A percentile compares a stretch with the other conserved stretches of the same genome.
Evolutionary conservation across 1,284 basidiomycete species (phyloP).

Genomic region (Ganoderma lucidum): DNA sequence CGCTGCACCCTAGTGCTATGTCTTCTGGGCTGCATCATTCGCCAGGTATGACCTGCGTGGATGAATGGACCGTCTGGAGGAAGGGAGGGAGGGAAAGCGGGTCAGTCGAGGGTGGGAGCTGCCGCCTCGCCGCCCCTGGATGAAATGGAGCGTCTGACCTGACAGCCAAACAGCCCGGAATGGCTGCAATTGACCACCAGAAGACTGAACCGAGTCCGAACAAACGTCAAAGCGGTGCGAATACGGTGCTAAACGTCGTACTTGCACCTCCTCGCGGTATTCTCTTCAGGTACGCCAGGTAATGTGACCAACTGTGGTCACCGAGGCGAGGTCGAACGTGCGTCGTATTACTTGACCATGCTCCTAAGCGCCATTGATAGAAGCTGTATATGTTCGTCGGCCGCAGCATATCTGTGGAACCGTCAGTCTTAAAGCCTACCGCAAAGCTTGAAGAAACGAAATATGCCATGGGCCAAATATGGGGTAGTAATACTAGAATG

Average conservation of each 20-base stretch:
- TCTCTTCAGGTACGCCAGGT: not conserved
- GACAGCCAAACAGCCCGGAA: not conserved
- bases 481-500: no score
- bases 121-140: not conserved
- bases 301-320: constrained; percentile 3
- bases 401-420: not conserved
- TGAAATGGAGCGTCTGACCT: not conserved
- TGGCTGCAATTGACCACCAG: not conserved
- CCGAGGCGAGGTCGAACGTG: constrained; percentile 5
- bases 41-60: not conserved
- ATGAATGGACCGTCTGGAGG: no score
- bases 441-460: not conserved
- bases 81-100: not conserved
- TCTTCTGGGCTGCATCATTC: constrained; percentile 7
- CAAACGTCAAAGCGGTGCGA: not conserved
- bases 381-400: not conserved
- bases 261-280: not conserved
- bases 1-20: constrained; percentile 9
- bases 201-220: not conserved
- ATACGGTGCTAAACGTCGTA: not conserved
- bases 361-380: not conserved
- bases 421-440: not conserved
- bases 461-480: no score
- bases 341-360: not conserved
- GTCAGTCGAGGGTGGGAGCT: not conserved